phyloP scores from a whole-genome alignment of 306 rosid genomes.

The Cicer bijugum region DNA sequence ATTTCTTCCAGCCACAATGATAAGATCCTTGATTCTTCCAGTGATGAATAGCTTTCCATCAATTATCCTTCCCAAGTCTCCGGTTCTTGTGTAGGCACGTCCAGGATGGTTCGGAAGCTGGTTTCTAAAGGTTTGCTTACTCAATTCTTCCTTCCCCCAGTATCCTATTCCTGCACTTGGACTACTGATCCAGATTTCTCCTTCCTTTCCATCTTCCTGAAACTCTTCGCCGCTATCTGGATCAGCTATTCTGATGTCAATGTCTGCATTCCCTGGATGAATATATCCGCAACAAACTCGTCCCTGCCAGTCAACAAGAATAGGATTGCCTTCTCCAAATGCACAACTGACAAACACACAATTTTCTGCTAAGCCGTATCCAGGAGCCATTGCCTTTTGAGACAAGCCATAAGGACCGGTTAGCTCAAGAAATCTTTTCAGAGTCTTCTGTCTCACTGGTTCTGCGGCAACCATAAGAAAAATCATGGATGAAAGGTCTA shows the following conservation, averaged over 20 bases:
- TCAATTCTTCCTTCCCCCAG: constrained; percentile 84
- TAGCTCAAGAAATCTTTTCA: constrained; percentile 78
- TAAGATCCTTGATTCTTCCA: constrained; percentile 95
- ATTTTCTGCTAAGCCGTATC: constrained; percentile 92
- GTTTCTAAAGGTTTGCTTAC: constrained; percentile 68
- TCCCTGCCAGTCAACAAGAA: constrained; percentile 85
- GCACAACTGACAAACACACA: constrained; percentile 96
- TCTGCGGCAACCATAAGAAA: constrained; percentile 98
- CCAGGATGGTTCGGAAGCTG: constrained; percentile 66
- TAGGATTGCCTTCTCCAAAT: constrained; percentile 73
- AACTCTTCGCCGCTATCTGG: constrained; percentile 68
- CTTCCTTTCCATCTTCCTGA: constrained; percentile 75
- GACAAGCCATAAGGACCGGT: constrained; percentile 72
- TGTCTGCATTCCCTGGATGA: constrained; percentile 57
- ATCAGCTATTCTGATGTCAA: constrained; percentile 76
- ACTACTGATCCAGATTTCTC: constrained; percentile 97
- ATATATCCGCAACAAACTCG: constrained; percentile 89
- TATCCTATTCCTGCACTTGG: constrained; percentile 92
- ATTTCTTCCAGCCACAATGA: constrained; percentile 94
- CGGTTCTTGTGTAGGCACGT: constrained; percentile 75
- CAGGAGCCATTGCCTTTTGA: constrained; percentile 84
- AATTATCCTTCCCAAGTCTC: constrained; percentile 84
- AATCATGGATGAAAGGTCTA: constrained; percentile 73
- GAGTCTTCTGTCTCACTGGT: constrained; percentile 80
- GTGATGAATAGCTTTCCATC: constrained; percentile 79